Evolutionary conservation across 1,139 yeast species (phyloP), one percentile per base, ranked within the genome.

Genomic region (Arxiozyma heterogenica): DNA sequence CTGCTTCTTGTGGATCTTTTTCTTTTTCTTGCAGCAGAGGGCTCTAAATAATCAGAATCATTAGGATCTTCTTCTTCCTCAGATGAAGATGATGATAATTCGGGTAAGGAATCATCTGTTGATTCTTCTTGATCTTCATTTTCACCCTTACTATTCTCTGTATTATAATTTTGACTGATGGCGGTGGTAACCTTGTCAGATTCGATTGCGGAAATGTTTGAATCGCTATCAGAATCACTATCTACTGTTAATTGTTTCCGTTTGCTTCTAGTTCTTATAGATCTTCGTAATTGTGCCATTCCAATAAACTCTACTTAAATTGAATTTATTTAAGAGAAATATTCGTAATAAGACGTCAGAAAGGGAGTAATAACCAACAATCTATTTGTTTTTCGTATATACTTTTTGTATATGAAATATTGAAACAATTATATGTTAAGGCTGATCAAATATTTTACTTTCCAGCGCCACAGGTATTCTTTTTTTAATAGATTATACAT

Each of bases 1-100:
- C 42, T 9, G 1, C 18, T 43, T 11, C n/a, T 51, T 20, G 12
- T 34, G 21, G 34, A 21, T 46, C 34, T 46, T 38, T 25, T 25
- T n/a, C 39, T 47, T 39, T 47, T 54, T 17, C 30, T 49, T 20
- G 51, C 48, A 20, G 44, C 50, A 3, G 57, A 25, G 1, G 57
- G 51, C 38, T 57, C 60, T 41, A 56, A 57, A 46, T 60, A 63
- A 45, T 59, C 65, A n/a, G 53, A 64, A 53, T 57, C 64, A 3
- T 56, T 58, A 5, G 38, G 56, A 52, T 53, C 57, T 12, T 57
- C 62, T 18, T 55, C 60, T 15, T 57, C 57, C 30, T 51, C 47
- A n/a, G 42, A 38, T 2, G 47, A 54, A 12, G 53, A 53, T 8
- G 57, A 59, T 34, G 53, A 53, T 5, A 56, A 59, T 21, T 46